Conservation (phyloP, 371 early-diverging fungal genomes). For the Sporodiniella umbellata region DNA sequence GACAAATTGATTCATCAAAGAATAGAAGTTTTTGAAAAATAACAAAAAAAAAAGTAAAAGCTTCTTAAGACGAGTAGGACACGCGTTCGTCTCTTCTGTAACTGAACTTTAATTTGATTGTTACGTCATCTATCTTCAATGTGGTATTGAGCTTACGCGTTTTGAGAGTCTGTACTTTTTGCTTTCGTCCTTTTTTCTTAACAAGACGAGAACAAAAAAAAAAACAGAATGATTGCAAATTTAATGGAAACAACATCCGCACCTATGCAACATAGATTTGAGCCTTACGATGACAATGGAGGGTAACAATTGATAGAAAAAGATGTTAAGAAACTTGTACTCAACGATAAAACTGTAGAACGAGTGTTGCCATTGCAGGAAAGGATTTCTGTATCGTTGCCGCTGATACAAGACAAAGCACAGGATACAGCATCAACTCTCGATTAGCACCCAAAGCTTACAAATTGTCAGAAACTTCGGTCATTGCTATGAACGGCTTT, state of each 20-base stretch:
- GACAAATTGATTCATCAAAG: slow-evolving; percentile 55
- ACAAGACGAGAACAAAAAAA: slow-evolving; percentile 8
- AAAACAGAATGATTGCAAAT: slow-evolving; percentile 26
- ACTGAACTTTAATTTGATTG: neutral
- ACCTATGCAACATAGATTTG: slow-evolving; percentile 65
- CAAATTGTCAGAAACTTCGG: slow-evolving; percentile 82
- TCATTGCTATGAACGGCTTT: slow-evolving; percentile 92
- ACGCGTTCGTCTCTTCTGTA: slow-evolving; percentile 5
- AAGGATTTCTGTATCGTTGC: slow-evolving; percentile 95
- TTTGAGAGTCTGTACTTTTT: slow-evolving; percentile 4
- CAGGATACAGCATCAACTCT: slow-evolving; percentile 95
- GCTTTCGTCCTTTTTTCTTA: neutral
- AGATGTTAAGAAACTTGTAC: neutral
- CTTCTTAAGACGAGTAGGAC: neutral
- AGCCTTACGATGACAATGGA: slow-evolving; percentile 81
- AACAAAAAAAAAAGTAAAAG: slow-evolving; percentile 2
- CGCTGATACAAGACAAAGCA: slow-evolving; percentile 97
- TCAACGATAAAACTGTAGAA: too few relatives aligned
- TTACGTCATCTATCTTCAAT: slow-evolving; percentile 2
- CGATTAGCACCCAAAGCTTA: slow-evolving; percentile 94
- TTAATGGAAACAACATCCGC: slow-evolving; percentile 34
- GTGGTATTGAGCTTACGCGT: slow-evolving; percentile 1
- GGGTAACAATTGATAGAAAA: slow-evolving; percentile 45
- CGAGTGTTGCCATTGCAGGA: slow-evolving; percentile 93
- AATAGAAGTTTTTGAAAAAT: too few relatives aligned